These are phyloP conservation scores for Microsporum audouinii DNA, from an alignment of 2,329 filamentous ascomycete species.

Conservation along the genomic window DNA sequence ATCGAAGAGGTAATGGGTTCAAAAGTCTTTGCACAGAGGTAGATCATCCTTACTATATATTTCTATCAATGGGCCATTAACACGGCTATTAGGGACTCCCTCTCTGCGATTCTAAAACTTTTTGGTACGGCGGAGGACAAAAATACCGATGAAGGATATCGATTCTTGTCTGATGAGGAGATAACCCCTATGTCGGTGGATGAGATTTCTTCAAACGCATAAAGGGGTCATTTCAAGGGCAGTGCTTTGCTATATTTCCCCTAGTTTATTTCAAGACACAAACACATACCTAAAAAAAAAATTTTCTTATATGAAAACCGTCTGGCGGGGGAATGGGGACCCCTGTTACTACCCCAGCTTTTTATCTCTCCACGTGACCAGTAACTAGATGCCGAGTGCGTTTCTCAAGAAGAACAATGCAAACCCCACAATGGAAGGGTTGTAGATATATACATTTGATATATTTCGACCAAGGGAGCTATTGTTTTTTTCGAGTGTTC, in stretches of 20 bases:
- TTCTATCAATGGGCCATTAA: neutral
- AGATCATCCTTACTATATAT: neutral
- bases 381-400: neutral
- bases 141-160: constrained; percentile 2
- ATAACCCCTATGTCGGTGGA: too few relatives aligned
- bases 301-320: neutral
- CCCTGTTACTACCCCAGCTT: neutral
- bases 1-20: constrained; percentile 21
- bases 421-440: neutral
- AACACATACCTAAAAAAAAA: neutral
- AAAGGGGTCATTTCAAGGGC: too few relatives aligned
- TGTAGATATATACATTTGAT: neutral
- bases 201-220: neutral
- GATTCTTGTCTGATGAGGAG: neutral
- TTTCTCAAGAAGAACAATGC: neutral
- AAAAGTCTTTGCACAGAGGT: constrained; percentile 13
- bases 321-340: neutral
- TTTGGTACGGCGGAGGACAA: constrained; percentile 10
- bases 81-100: constrained; percentile 7
- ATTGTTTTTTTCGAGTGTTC: neutral
- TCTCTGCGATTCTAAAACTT: constrained; percentile 8
- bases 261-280: neutral
- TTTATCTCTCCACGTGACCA: neutral
- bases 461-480: neutral
- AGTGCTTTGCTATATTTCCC: too few relatives aligned